These are phyloP conservation scores for Letharia columbiana DNA, from an alignment of 495 filamentous ascomycete genomes.

Conservation along the genomic window DNA sequence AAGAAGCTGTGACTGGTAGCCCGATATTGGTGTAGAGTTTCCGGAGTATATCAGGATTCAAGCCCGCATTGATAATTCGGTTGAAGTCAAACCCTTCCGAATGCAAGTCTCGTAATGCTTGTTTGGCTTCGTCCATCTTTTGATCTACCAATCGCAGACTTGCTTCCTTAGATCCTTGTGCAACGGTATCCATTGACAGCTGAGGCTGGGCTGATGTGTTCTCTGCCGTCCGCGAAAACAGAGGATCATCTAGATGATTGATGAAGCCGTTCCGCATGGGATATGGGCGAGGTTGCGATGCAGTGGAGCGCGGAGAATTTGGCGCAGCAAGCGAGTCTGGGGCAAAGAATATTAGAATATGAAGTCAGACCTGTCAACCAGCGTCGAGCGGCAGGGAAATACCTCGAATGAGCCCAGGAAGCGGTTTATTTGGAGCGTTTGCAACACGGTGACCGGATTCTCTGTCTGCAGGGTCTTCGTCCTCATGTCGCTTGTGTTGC, in stretches of 20 bases:
- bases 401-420: neutral
- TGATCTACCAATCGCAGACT: neutral
- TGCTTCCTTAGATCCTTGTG: neutral
- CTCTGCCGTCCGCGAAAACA: neutral
- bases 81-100: constrained; percentile 58
- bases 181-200: neutral
- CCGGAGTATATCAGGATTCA: constrained; percentile 53
- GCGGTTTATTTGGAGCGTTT: neutral
- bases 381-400: neutral
- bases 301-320: neutral
- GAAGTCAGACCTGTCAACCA: neutral
- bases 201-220: neutral
- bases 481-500: neutral
- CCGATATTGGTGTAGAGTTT: constrained; percentile 58
- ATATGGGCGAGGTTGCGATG: constrained; percentile 1
- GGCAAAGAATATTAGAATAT: neutral
- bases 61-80: constrained; percentile 62
- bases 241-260: neutral
- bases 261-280: constrained; percentile 1
- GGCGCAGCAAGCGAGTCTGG: neutral
- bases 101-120: constrained; percentile 56
- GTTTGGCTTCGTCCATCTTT: constrained; percentile 41
- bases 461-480: neutral
- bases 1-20: constrained; percentile 34
- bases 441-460: neutral